phyloP scores from a whole-genome alignment of 2,329 filamentous ascomycete genomes.

The Diaporthe caulivora region DNA sequence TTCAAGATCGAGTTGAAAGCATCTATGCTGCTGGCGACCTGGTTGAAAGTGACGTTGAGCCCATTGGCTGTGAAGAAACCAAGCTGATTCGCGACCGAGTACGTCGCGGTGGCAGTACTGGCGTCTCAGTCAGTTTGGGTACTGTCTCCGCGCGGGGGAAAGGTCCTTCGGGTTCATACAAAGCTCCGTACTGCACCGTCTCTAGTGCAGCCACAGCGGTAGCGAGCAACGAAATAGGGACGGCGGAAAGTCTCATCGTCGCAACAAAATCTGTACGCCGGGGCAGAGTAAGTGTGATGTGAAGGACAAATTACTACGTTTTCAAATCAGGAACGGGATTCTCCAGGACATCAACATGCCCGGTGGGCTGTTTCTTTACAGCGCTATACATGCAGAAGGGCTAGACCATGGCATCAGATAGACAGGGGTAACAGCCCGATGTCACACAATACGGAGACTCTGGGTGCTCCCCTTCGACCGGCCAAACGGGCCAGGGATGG shows the following conservation, averaged over 20 bases:
- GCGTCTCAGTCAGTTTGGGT: not conserved
- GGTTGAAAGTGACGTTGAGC: slow-evolving; percentile 46
- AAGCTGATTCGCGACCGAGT: slow-evolving; percentile 48
- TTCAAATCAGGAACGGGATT: not conserved
- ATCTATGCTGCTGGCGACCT: slow-evolving; percentile 46
- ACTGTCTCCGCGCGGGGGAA: not conserved
- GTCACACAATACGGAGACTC: slow-evolving; percentile 4
- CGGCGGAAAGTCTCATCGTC: slow-evolving; percentile 23
- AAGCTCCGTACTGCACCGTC: slow-evolving; percentile 40
- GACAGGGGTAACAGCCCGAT: slow-evolving; percentile 10
- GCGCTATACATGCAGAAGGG: slow-evolving; percentile 6
- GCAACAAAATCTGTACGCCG: slow-evolving; percentile 11
- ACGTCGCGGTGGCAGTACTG: slow-evolving; percentile 44
- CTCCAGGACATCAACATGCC: not conserved
- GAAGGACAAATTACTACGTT: not conserved
- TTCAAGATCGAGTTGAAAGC: slow-evolving; percentile 43
- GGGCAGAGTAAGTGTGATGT: not conserved
- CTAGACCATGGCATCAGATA: slow-evolving; percentile 7
- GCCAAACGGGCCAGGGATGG: not conserved
- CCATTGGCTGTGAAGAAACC: slow-evolving; percentile 45
- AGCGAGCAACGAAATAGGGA: slow-evolving; percentile 7
- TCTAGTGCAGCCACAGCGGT: slow-evolving; percentile 8
- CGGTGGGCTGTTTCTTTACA: not conserved
- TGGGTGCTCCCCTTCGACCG: not conserved
- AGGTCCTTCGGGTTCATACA: slow-evolving; percentile 35